phyloP scores from a whole-genome alignment of 805 yeast species.

The Hanseniaspora lindneri region DNA sequence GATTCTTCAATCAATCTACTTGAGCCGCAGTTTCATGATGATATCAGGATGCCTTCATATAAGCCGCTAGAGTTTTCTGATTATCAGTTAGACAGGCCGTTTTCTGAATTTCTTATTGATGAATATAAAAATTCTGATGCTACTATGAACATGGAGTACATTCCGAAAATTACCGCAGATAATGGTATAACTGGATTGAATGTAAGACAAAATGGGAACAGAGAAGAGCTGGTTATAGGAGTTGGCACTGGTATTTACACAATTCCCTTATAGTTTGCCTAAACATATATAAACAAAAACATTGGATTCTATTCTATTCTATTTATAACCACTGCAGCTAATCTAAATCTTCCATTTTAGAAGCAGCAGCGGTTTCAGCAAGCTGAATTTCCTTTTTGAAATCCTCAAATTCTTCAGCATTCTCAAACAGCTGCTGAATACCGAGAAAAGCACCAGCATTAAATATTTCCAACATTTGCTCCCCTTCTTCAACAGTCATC shows the following conservation, averaged over 20 bases:
- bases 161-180: neutral
- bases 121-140: slow-evolving; percentile 18
- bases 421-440: slow-evolving; percentile 61
- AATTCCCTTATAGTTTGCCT: slow-evolving; percentile 48
- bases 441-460: slow-evolving; percentile 76
- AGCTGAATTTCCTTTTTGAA: slow-evolving; percentile 23
- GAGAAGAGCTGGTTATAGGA: slow-evolving; percentile 39
- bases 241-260: slow-evolving; percentile 53
- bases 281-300: slow-evolving; percentile 47
- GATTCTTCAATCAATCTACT: slow-evolving; percentile 66
- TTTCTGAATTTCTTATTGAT: slow-evolving; percentile 38
- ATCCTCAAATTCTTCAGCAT: slow-evolving; percentile 56
- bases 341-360: neutral
- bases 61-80: neutral
- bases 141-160: neutral
- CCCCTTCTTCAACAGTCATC: slow-evolving; percentile 69
- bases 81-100: neutral
- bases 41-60: neutral
- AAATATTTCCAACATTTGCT: slow-evolving; percentile 56
- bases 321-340: neutral
- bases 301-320: neutral
- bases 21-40: slow-evolving; percentile 24
- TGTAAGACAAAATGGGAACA: slow-evolving; percentile 36
- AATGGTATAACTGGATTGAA: slow-evolving; percentile 40
- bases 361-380: neutral